Conservation (phyloP, 495 filamentous ascomycete species). For the Aspergillus cavernicola region DNA sequence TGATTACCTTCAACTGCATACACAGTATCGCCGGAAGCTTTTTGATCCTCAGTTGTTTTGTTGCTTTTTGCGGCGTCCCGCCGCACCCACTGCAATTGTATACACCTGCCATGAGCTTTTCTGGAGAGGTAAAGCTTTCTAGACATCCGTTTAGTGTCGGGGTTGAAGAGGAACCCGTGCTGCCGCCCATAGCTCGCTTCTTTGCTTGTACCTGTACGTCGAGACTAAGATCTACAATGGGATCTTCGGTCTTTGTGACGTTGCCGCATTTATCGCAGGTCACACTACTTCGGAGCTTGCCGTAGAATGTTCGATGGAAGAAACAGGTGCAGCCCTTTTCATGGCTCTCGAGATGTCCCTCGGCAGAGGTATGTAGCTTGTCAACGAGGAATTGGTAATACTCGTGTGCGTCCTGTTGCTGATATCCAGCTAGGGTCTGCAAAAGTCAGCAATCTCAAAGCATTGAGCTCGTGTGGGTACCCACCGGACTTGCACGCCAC, state of each 20-base stretch:
- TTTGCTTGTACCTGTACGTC: slow-evolving; percentile 62
- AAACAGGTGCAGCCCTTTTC: slow-evolving; percentile 73
- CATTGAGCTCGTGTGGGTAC: too few species aligned
- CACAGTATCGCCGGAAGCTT: slow-evolving; percentile 80
- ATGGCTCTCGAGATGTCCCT: slow-evolving; percentile 44
- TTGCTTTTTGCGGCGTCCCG: slow-evolving; percentile 63
- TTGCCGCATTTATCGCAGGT: slow-evolving; percentile 82
- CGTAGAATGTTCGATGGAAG: slow-evolving; percentile 85
- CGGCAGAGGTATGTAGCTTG: slow-evolving; percentile 60
- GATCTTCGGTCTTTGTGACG: slow-evolving; percentile 72
- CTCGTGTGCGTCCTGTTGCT: slow-evolving; percentile 92
- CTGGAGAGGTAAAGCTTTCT: slow-evolving; percentile 69
- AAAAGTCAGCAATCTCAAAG: not conserved
- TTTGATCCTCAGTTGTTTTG: slow-evolving; percentile 75
- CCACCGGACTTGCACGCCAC: slow-evolving; percentile 68
- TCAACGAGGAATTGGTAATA: slow-evolving; percentile 92
- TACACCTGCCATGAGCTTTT: slow-evolving; percentile 69
- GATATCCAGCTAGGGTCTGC: slow-evolving; percentile 82
- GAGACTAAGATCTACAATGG: slow-evolving; percentile 81
- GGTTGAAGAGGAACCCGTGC: slow-evolving; percentile 32
- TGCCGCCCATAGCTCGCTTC: slow-evolving; percentile 47
- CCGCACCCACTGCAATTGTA: slow-evolving; percentile 78
- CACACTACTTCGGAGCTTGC: slow-evolving; percentile 78
- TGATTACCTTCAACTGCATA: slow-evolving; percentile 79
- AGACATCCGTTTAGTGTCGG: slow-evolving; percentile 71